Conservation (phyloP, 1,284 basidiomycete genomes). For the Sphaerobolus stellatus region DNA sequence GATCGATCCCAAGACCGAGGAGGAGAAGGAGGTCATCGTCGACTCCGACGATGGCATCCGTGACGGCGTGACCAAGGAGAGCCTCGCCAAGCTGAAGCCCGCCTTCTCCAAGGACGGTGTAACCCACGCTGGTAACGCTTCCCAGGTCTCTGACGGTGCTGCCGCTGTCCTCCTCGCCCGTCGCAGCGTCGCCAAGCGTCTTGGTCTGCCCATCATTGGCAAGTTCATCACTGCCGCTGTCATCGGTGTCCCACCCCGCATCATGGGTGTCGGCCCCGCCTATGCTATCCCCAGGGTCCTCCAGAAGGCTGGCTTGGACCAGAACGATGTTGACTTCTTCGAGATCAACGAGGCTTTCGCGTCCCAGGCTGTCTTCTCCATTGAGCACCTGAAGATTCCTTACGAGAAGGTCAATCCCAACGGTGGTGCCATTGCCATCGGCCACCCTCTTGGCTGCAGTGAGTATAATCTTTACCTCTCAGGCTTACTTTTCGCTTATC, state of each 20-base stretch:
- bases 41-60: constrained; percentile 91
- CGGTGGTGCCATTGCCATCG: constrained; percentile 89
- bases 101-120: constrained; percentile 87
- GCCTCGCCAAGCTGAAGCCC: constrained; percentile 88
- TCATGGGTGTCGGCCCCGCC: constrained; percentile 89
- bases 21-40: constrained; percentile 77
- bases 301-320: constrained; percentile 67
- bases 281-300: constrained; percentile 86
- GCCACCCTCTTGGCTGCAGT: constrained; percentile 82
- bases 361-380: constrained; percentile 70
- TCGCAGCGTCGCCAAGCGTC: constrained; percentile 83
- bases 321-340: constrained; percentile 86
- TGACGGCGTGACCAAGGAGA: constrained; percentile 87
- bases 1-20: constrained; percentile 83
- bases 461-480: constrained; percentile 33
- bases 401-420: constrained; percentile 83
- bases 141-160: constrained; percentile 96
- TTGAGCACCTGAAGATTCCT: constrained; percentile 75
- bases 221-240: constrained; percentile 83
- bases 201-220: constrained; percentile 89
- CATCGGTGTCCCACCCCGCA: constrained; percentile 83
- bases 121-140: constrained; percentile 93
- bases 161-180: constrained; percentile 90
- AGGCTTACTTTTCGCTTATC: neutral
- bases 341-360: constrained; percentile 97